Base-by-base conservation (phyloP, 345 rosid genomes). In the Theobroma cacao region DNA sequence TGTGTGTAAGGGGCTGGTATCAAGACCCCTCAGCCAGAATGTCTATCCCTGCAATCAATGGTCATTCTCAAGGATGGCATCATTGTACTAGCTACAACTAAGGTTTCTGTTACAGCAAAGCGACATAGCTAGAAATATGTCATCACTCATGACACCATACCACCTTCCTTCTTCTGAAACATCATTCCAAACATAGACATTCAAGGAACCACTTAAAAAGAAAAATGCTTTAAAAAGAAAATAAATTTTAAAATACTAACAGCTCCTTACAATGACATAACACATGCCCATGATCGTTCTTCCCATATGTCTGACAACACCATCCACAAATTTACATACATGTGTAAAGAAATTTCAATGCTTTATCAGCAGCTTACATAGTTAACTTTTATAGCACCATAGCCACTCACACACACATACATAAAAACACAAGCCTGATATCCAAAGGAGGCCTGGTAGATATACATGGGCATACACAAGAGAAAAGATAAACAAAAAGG, bases 21-120 rank as follows among this genome's bases (percentile, higher is more conserved):
- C 8, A n/a, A n/a, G n/a, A n/a, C n/a, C n/a, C n/a, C n/a, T n/a
- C 55, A 88, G 20, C 10, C 9, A n/a, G 20, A 53, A 53, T 53
- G 59, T 53, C 59, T 52, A 20, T 53, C 20, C 7, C 59, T 53
- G 3, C 26, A n/a, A 53, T 20, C 2, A 22, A 5, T 52, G 26
- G 59, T 22, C 59, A 53, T 53, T 53, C 11, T n/a, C 26, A 5
- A 2, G 12, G 12, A 7, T 7, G 9, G 28, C 26, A 53, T 53
- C 58, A 18, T 50, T 5, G 18, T 18, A 52, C 56, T 18, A 20
- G 10, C 58, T 20, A 55, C 0, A 2, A 22, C 13, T 10, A 22
- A 56, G 30, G 30, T 22, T 56, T 56, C 30, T 5, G 36, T 12
- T 28, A 4, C 8, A 4, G 18, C 64, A 0, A 59, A 12, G 36